Conservation (phyloP, 1,284 basidiomycete species). For the Ceratobasidium papillatum region DNA sequence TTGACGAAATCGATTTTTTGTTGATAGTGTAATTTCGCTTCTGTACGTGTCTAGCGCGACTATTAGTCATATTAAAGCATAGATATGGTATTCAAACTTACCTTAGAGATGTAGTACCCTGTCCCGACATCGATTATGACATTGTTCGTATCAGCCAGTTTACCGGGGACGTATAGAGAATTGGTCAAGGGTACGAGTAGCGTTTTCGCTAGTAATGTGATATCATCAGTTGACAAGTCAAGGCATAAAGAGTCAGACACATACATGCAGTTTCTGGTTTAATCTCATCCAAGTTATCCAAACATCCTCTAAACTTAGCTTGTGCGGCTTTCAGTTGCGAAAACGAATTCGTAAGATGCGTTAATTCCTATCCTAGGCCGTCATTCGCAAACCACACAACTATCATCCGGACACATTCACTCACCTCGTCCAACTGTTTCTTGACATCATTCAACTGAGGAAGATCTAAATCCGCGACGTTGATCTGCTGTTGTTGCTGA, state of each 20-base stretch:
- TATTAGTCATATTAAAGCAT: not conserved
- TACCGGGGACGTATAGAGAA: constrained; percentile 95
- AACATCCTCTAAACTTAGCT: constrained; percentile 88
- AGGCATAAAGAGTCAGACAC: constrained; percentile 46
- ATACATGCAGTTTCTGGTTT: constrained; percentile 77
- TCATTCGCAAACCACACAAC: not conserved
- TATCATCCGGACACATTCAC: constrained; percentile 43
- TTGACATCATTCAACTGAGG: constrained; percentile 85
- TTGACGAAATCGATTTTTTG: constrained; percentile 80
- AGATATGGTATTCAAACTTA: constrained; percentile 51
- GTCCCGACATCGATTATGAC: constrained; percentile 97
- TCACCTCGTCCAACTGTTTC: constrained; percentile 87
- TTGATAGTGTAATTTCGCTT: constrained; percentile 80
- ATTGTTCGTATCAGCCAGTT: constrained; percentile 80
- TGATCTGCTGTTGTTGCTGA: constrained; percentile 63
- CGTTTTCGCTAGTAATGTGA: constrained; percentile 69
- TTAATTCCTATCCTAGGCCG: constrained; percentile 75
- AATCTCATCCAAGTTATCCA: constrained; percentile 83
- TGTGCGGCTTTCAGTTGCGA: constrained; percentile 93
- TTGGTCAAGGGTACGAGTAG: constrained; percentile 93
- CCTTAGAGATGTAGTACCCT: constrained; percentile 96
- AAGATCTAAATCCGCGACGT: constrained; percentile 80
- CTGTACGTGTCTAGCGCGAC: constrained; percentile 70
- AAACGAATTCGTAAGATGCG: constrained; percentile 91
- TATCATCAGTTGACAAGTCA: not conserved